Evolutionary conservation across 2,329 filamentous ascomycete species (phyloP), one percentile per base, ranked within the genome.

Genomic region (Microsporum canis): DNA sequence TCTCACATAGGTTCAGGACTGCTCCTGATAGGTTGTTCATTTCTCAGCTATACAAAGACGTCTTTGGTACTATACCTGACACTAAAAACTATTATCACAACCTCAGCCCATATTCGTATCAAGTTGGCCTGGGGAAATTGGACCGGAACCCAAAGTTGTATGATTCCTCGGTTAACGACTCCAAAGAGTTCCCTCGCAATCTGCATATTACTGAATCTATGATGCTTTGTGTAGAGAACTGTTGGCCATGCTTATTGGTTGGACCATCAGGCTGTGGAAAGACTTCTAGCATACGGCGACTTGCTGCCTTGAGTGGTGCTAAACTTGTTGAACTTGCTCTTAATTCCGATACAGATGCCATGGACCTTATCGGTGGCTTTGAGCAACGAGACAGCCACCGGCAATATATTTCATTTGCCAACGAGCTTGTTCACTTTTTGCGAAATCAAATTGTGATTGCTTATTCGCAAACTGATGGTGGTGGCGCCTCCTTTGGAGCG

Each of bases 321-420:
- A 80, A 84, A 0, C 77, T 97, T 2, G 82, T 91, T 36, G 88
- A 90, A 14, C 89, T 97, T 68, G 86, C 91, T 0, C 84, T 99
- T 75, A 99, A 96, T 70, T 87, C 91, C 5, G 95, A 99, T 68
- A 88, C 96, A 51, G 94, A 99, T 72, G 91, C 92, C 0, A 96
- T 96, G 85, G 94, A 99, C 73, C 83, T 99, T 61, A 89, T 99
- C 61, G 94, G 94, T 69, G 94, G 94, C 0, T 99, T 96, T 70
- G 94, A 99, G 72, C 94, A 99, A 74, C 86, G 89, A 17, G 94
- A 99, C 71, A 85, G 89, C 27, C 80, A 88, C 58, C 82, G 92
- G 60, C 84, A 88, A 63, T 78, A 89, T 3, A 85, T 87, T 60
- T 77, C 79, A n/a, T 79, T 84, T 65, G 70, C 87, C 5, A 72